A percentile compares a stretch with the other conserved stretches of the same genome.
Evolutionary conservation across 345 rosid species (phyloP).

Genomic region (Dipteronia sinensis): DNA sequence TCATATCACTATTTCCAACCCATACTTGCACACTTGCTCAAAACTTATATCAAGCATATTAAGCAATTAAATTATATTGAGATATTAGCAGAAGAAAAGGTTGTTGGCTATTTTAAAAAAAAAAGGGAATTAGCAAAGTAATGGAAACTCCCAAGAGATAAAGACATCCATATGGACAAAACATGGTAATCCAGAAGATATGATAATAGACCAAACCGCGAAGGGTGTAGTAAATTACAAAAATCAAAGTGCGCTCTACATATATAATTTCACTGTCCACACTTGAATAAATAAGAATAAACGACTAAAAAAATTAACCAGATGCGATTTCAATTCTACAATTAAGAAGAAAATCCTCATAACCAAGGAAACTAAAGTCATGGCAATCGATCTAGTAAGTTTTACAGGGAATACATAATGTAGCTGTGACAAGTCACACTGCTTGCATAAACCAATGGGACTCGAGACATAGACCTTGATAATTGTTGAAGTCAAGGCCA

Average conservation of each 20-base stretch:
- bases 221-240: background rate
- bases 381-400: constrained; percentile 21
- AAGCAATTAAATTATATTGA: background rate
- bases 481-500: constrained; percentile 30
- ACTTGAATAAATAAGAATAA: background rate
- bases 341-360: constrained; percentile 13
- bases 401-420: constrained; percentile 25
- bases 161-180: background rate
- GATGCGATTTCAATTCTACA: constrained; percentile 21
- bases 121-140: background rate
- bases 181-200: too few relatives aligned
- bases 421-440: constrained; percentile 19
- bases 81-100: background rate
- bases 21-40: background rate
- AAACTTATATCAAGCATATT: background rate
- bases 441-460: constrained; percentile 15
- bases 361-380: constrained; percentile 18
- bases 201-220: background rate
- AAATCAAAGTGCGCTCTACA: background rate
- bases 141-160: background rate
- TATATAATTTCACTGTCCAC: background rate
- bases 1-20: constrained; percentile 1
- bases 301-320: constrained; percentile 13
- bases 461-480: constrained; percentile 7
- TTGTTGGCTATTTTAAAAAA: background rate